Base-by-base conservation (phyloP, 1,284 basidiomycete genomes). In the Boletellus sp. region DNA sequence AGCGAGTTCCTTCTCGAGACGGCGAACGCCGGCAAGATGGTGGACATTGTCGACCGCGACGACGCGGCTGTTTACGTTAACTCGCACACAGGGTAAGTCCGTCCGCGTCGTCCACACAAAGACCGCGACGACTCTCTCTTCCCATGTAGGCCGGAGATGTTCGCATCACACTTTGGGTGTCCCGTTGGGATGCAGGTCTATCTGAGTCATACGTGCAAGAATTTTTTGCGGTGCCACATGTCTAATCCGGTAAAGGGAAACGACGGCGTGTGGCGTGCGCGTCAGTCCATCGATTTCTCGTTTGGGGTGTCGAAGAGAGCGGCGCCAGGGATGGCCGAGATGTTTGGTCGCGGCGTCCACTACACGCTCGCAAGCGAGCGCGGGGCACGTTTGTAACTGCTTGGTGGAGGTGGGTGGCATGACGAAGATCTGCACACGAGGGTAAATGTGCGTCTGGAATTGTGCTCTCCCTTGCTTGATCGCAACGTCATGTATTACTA, bases 91-190 rank as follows among this genome's bases (percentile, higher is more conserved):
- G 42, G 50, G 68, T 69, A 25, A 41, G 67, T 44, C 27, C 23
- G 26, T 7, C 5, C 37, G 10, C 30, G 14, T 14, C 14, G 21
- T 13, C 13, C 5, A 10, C 5, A 14, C 19, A 34, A 5, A 3
- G 22, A 13, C 8, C 21, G 8, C 6, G n/a, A 30, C 1, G 44
- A 25, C 29, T 13, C 29, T 30, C 6, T 6, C 16, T 6, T 40
- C 20, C 1, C 21, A 2, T 7, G 6, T 27, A 52, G 55, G 32
- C 43, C 69, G 23, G 56, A 68, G 29, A 67, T 66, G 69, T 49
- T 54, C 17, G 45, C 57, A 3, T 55, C 51, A 6, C 54, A 69
- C 30, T 70, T 70, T 30, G 69, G 69, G 13, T 58, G 33, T 45
- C 58, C 59, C 1, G 41, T 52, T 22, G 44, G 48, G 9, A 48